phyloP scores from a whole-genome alignment of 2,329 filamentous ascomycete species.

The Aspergillus sp. region DNA sequence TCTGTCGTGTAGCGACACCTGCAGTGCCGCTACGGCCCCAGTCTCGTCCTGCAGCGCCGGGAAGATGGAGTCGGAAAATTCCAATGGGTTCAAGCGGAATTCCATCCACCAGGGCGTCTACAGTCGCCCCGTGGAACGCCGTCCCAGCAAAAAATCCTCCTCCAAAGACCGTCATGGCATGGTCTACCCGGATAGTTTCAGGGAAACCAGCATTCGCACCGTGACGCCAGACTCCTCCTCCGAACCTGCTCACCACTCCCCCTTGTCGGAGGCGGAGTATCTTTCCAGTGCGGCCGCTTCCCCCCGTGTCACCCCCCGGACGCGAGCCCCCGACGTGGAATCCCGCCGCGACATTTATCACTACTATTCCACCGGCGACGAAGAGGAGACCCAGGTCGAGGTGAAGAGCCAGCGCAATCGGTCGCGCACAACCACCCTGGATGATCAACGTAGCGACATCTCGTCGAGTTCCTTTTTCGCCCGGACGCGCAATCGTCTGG shows the following conservation, averaged over 20 bases:
- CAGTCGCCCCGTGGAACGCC: conserved; percentile 42
- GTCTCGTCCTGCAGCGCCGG: conserved; percentile 20
- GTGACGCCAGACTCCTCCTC: conserved; percentile 46
- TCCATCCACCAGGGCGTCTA: conserved; percentile 38
- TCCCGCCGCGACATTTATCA: conserved; percentile 29
- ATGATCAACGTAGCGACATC: conserved; percentile 42
- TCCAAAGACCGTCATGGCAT: conserved; percentile 48
- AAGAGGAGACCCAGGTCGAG: conserved; percentile 33
- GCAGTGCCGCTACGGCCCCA: conserved; percentile 20
- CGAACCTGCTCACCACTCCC: conserved; percentile 36
- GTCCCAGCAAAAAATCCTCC: conserved; percentile 48
- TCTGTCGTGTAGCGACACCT: conserved; percentile 24
- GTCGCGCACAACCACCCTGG: conserved; percentile 42
- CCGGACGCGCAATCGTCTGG: conserved; percentile 36
- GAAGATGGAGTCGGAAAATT: conserved; percentile 43
- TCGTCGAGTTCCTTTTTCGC: conserved; percentile 31
- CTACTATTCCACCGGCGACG: conserved; percentile 32
- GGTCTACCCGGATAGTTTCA: conserved; percentile 47
- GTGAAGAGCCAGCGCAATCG: conserved; percentile 35
- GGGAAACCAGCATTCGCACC: conserved; percentile 44
- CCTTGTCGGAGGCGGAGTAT: conserved; percentile 37
- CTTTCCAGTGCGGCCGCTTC: conserved; percentile 33
- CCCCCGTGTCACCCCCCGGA: conserved; percentile 35
- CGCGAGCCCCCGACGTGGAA: conserved; percentile 33
- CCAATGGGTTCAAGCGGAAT: conserved; percentile 41